Evolutionary conservation across 192 early-diverging fungal species (phyloP).

Genomic region (Radiomyces spectabilis): DNA sequence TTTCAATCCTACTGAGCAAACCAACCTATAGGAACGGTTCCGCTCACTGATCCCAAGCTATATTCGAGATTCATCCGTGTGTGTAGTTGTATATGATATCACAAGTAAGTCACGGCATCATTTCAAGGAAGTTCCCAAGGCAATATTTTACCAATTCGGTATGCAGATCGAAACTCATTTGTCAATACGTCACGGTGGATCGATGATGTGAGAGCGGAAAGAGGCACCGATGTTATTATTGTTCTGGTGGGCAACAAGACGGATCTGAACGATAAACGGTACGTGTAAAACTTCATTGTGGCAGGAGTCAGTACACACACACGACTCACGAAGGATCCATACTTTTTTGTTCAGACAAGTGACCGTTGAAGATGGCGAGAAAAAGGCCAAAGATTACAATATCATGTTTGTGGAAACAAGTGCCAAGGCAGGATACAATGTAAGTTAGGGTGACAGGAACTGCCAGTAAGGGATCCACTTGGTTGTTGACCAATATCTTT

Average conservation of each 20-base stretch:
- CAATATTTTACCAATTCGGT: too few relatives aligned
- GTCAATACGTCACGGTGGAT: constrained; percentile 97
- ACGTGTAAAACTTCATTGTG: not conserved
- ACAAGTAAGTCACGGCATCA: too few relatives aligned
- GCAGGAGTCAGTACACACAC: not conserved
- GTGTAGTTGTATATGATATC: constrained; percentile 96
- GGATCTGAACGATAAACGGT: constrained; percentile 91
- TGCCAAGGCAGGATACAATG: constrained; percentile 97
- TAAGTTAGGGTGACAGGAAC: not conserved
- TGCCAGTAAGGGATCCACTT: not conserved
- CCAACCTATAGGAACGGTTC: constrained; percentile 76
- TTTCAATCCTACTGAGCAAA: not conserved
- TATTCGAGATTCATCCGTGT: constrained; percentile 96
- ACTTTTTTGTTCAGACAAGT: constrained; percentile 58
- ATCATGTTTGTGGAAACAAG: constrained; percentile 99
- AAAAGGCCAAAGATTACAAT: constrained; percentile 92
- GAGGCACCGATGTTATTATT: constrained; percentile 97
- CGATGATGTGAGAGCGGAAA: constrained; percentile 96
- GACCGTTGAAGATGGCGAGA: constrained; percentile 94
- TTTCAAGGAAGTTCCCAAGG: too few relatives aligned
- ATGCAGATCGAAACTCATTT: constrained; percentile 97
- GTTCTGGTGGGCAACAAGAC: constrained; percentile 99
- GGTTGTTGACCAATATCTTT: not conserved
- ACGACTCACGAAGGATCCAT: not conserved
- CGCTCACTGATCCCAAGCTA: constrained; percentile 95